These are phyloP conservation scores for Aspergillus cejpii DNA, from an alignment of 2,329 filamentous ascomycete genomes.

Conservation along the genomic window DNA sequence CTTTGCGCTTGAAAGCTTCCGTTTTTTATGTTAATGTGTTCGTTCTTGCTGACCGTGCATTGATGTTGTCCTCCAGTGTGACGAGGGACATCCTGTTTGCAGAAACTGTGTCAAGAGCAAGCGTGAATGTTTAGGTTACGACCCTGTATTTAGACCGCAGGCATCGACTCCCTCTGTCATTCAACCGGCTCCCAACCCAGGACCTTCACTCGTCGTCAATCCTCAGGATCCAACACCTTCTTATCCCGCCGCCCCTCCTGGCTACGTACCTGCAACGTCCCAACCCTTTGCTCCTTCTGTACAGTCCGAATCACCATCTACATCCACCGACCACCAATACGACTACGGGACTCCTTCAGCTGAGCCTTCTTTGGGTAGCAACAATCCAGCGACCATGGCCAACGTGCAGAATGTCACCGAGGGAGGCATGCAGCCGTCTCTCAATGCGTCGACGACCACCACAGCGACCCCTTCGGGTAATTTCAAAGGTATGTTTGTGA, in stretches of 20 bases:
- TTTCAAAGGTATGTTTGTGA: slow-evolving; percentile 44
- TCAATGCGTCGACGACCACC: slow-evolving; percentile 17
- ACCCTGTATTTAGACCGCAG: slow-evolving; percentile 66
- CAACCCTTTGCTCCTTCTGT: slow-evolving; percentile 37
- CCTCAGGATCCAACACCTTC: slow-evolving; percentile 31
- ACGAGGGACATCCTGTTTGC: slow-evolving; percentile 89
- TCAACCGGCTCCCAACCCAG: slow-evolving; percentile 50
- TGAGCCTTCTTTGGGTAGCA: slow-evolving; percentile 59
- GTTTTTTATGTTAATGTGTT: slow-evolving; percentile 12
- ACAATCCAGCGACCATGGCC: slow-evolving; percentile 27
- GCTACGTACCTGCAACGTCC: slow-evolving; percentile 36
- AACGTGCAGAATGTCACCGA: slow-evolving; percentile 31
- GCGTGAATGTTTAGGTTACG: slow-evolving; percentile 61
- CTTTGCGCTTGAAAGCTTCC: slow-evolving; percentile 6
- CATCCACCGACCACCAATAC: slow-evolving; percentile 48
- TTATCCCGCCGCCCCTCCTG: slow-evolving; percentile 36
- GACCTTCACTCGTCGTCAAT: slow-evolving; percentile 36
- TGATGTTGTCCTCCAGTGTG: slow-evolving; percentile 58
- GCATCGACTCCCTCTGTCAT: slow-evolving; percentile 60
- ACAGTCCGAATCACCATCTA: slow-evolving; percentile 33
- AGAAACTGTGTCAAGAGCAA: slow-evolving; percentile 63
- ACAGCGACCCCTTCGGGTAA: slow-evolving; percentile 35
- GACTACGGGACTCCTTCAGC: slow-evolving; percentile 54
- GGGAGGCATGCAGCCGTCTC: slow-evolving; percentile 22
- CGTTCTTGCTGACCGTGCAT: slow-evolving; percentile 6